phyloP scores from a whole-genome alignment of 352 stramenopile genomes.

The Phytopythium mirpurense region DNA sequence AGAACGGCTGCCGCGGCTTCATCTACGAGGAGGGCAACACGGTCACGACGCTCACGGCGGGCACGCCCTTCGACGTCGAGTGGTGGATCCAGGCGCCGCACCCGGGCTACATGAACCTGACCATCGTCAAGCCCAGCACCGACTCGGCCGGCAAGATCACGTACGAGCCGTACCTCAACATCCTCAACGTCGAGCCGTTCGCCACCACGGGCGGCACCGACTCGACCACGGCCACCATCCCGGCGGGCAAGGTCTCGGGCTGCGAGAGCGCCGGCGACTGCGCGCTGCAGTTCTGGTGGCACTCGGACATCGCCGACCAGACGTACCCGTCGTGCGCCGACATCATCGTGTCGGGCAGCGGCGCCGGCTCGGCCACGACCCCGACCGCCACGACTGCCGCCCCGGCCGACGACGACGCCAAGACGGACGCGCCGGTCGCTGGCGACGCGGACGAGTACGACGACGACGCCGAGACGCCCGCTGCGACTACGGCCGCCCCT shows the following conservation, averaged over 20 bases:
- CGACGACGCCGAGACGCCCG: conserved; percentile 3
- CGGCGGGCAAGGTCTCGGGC: conserved; percentile 18
- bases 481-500: neutral
- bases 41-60: conserved; percentile 21
- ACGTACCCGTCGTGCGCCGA: conserved; percentile 33
- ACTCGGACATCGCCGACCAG: conserved; percentile 30
- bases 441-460: neutral
- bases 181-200: conserved; percentile 40
- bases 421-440: neutral
- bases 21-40: conserved; percentile 27
- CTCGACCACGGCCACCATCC: conserved; percentile 28
- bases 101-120: conserved; percentile 42
- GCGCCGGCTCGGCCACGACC: conserved; percentile 7
- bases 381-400: conserved; percentile 7
- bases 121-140: conserved; percentile 40
- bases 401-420: conserved; percentile 1
- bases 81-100: conserved; percentile 52
- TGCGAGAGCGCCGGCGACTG: conserved; percentile 31
- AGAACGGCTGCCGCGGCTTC: conserved; percentile 31
- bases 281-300: conserved; percentile 34
- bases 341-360: conserved; percentile 24
- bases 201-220: conserved; percentile 22
- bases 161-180: conserved; percentile 28
- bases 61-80: conserved; percentile 22
- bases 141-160: conserved; percentile 34